Conservation (phyloP, 2,329 filamentous ascomycete genomes). For the Xenosphaeropsis pyriputrescens region DNA sequence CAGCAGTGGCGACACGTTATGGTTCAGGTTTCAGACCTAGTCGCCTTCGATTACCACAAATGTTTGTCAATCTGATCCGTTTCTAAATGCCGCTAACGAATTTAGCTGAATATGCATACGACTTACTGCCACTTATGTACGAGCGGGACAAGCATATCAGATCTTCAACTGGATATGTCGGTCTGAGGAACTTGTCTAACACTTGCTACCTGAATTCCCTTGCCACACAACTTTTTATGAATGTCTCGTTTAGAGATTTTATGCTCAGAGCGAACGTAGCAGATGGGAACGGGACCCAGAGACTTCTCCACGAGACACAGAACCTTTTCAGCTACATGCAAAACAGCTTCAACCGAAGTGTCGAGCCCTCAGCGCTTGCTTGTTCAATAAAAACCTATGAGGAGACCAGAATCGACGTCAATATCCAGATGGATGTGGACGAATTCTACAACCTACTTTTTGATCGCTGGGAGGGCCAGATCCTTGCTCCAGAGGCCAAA, state of each 20-base stretch:
- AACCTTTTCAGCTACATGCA: slow-evolving; percentile 78
- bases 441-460: slow-evolving; percentile 94
- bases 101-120: slow-evolving; percentile 18
- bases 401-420: slow-evolving; percentile 68
- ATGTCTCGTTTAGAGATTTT: slow-evolving; percentile 72
- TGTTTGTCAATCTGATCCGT: neutral
- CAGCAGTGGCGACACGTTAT: slow-evolving; percentile 35
- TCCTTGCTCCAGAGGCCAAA: slow-evolving; percentile 53
- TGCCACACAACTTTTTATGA: slow-evolving; percentile 93
- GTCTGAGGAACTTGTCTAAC: slow-evolving; percentile 82
- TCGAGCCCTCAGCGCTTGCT: slow-evolving; percentile 62
- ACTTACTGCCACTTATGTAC: slow-evolving; percentile 44
- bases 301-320: slow-evolving; percentile 63
- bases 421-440: slow-evolving; percentile 93
- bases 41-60: neutral
- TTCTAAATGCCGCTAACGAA: no score
- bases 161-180: slow-evolving; percentile 68
- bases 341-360: slow-evolving; percentile 56
- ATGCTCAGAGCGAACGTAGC: slow-evolving; percentile 50
- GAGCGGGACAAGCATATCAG: slow-evolving; percentile 57
- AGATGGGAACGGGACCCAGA: slow-evolving; percentile 41
- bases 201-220: slow-evolving; percentile 97
- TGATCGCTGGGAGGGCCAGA: slow-evolving; percentile 77
- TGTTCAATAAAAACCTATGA: slow-evolving; percentile 70
- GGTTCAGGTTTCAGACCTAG: slow-evolving; percentile 29